A percentile compares a stretch with the other conserved stretches of the same genome.
Conservation (phyloP, 2,329 filamentous ascomycete genomes). For the Tolypocladium cylindrosporum region DNA sequence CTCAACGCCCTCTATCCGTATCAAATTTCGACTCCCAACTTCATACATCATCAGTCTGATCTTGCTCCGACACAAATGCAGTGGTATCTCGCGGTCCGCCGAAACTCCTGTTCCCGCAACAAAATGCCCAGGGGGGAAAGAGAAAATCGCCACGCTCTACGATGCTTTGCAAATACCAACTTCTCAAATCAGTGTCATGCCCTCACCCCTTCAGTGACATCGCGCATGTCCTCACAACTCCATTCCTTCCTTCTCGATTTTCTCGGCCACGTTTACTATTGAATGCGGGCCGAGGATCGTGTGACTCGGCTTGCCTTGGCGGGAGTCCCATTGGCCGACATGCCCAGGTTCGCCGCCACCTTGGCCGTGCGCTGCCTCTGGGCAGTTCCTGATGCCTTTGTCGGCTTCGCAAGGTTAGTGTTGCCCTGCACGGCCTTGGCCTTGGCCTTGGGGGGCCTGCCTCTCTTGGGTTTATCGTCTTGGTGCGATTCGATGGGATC, state of each 20-base stretch:
- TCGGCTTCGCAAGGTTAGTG: constrained; percentile 20
- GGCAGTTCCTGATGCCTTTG: constrained; percentile 6
- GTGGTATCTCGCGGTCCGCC: background rate
- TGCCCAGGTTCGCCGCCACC: constrained; percentile 21
- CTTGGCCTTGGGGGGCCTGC: constrained; percentile 14
- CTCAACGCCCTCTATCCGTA: background rate
- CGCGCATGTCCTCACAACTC: background rate
- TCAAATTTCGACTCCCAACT: background rate
- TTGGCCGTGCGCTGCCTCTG: constrained; percentile 16
- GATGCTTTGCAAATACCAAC: background rate
- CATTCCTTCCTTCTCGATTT: background rate
- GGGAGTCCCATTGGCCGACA: constrained; percentile 23
- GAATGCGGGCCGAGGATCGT: constrained; percentile 16
- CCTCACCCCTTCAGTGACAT: background rate
- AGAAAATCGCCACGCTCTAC: background rate
- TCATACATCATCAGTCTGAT: background rate
- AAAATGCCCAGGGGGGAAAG: background rate
- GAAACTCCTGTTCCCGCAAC: background rate
- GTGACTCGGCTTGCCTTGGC: constrained; percentile 21
- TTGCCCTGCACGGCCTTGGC: constrained; percentile 12
- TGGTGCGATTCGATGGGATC: constrained; percentile 19
- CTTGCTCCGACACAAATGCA: background rate
- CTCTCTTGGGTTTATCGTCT: constrained; percentile 12
- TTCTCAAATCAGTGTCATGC: background rate
- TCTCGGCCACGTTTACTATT: constrained; percentile 5